These are phyloP conservation scores for Silene coronaria DNA, from an alignment of 179 eudicot species.

Conservation along the genomic window DNA sequence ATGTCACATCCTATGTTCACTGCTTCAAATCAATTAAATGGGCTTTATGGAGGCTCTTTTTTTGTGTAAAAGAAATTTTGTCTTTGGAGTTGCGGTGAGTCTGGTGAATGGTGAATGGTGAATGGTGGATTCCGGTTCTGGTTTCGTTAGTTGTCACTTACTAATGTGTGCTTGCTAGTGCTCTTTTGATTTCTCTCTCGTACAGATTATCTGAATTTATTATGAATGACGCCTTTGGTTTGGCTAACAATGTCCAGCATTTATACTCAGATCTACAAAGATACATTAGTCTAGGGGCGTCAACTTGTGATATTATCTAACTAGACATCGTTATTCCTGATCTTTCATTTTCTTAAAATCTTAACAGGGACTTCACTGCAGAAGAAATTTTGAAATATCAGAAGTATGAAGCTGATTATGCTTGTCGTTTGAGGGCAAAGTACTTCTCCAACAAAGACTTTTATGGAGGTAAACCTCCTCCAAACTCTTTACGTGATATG, in stretches of 20 bases:
- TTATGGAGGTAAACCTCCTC: slow-evolving; percentile 24
- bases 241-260: neutral
- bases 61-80: neutral
- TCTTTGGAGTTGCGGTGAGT: neutral
- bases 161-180: neutral
- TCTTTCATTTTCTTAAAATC: slow-evolving; percentile 1
- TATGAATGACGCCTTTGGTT: neutral
- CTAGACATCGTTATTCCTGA: neutral
- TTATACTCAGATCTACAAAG: neutral
- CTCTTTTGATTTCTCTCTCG: neutral
- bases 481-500: neutral
- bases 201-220: neutral
- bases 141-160: neutral
- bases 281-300: neutral
- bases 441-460: slow-evolving; percentile 51
- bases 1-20: neutral
- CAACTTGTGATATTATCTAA: neutral
- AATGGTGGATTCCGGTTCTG: neutral
- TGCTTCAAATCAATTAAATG: neutral
- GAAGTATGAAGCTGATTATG: slow-evolving; percentile 49
- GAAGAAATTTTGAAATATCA: slow-evolving; percentile 35
- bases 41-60: neutral
- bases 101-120: neutral
- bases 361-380: slow-evolving; percentile 32
- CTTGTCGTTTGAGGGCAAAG: slow-evolving; percentile 40